A percentile compares a stretch with the other conserved stretches of the same genome.
Conservation (phyloP, 164 flowering plant species). For the Akebia trifoliata region DNA sequence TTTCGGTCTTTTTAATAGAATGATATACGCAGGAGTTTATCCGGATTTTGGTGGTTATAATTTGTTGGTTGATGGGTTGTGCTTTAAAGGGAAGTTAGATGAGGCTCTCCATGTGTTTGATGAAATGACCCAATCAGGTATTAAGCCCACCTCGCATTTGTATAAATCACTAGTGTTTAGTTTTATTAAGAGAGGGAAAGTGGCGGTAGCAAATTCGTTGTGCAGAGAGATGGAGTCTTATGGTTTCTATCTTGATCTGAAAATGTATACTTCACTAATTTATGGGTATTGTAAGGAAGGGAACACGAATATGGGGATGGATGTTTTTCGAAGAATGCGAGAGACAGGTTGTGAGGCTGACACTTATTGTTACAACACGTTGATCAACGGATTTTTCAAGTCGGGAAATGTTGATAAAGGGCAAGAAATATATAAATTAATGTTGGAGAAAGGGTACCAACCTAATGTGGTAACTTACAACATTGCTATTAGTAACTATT, state of each 20-base stretch:
- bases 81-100: slow-evolving; percentile 31
- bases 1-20: slow-evolving; percentile 23
- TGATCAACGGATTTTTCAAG: slow-evolving; percentile 49
- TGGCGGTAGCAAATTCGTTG: slow-evolving; percentile 43
- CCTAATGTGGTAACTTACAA: slow-evolving; percentile 42
- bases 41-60: slow-evolving; percentile 26
- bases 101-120: slow-evolving; percentile 43
- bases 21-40: slow-evolving; percentile 17
- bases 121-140: slow-evolving; percentile 27
- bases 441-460: slow-evolving; percentile 32
- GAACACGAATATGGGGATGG: slow-evolving; percentile 49
- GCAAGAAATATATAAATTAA: slow-evolving; percentile 27
- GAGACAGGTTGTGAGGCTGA: slow-evolving; percentile 54
- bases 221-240: slow-evolving; percentile 42
- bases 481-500: slow-evolving; percentile 40
- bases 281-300: slow-evolving; percentile 41
- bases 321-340: slow-evolving; percentile 46
- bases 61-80: slow-evolving; percentile 38
- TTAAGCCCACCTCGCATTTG: slow-evolving; percentile 27
- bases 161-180: slow-evolving; percentile 39
- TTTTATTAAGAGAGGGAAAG: slow-evolving; percentile 36
- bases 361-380: slow-evolving; percentile 39
- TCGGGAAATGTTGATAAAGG: slow-evolving; percentile 36
- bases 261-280: slow-evolving; percentile 47
- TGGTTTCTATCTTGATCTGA: slow-evolving; percentile 33